Percentiles rank a stretch among this genome's conserved stretches.
Evolutionary conservation across 2,329 filamentous ascomycete species (phyloP).

Genomic region (Cephalotrichum gorgonifer): DNA sequence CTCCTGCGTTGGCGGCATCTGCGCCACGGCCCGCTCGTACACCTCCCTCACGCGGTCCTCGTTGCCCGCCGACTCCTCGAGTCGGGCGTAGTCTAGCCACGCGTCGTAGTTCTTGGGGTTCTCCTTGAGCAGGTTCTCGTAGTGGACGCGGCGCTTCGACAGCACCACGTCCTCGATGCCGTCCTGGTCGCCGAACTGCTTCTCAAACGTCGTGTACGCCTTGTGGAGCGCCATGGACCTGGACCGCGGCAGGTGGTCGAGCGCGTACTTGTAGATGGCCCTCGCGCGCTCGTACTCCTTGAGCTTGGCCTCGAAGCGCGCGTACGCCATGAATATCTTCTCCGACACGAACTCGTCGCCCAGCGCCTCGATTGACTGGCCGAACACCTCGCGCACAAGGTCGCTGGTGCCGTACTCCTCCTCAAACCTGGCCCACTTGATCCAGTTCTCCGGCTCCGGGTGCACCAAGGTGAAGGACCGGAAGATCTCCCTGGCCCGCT

Average conservation of each 20-base stretch:
- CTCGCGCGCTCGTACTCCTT: slow-evolving; percentile 91
- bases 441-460: slow-evolving; percentile 92
- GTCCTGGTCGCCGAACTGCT: slow-evolving; percentile 88
- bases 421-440: slow-evolving; percentile 97
- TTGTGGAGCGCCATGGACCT: slow-evolving; percentile 81
- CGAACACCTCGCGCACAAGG: slow-evolving; percentile 83
- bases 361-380: slow-evolving; percentile 74
- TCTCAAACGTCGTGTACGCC: slow-evolving; percentile 94
- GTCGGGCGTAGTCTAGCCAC: slow-evolving; percentile 89
- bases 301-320: slow-evolving; percentile 86
- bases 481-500: slow-evolving; percentile 83
- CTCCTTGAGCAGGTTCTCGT: slow-evolving; percentile 88
- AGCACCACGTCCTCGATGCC: slow-evolving; percentile 92
- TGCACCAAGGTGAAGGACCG: slow-evolving; percentile 85
- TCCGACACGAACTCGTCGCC: slow-evolving; percentile 96
- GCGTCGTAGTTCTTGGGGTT: slow-evolving; percentile 95
- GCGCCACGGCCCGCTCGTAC: slow-evolving; percentile 91
- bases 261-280: slow-evolving; percentile 92
- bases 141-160: slow-evolving; percentile 85
- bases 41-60: slow-evolving; percentile 77
- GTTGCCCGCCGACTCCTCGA: slow-evolving; percentile 82
- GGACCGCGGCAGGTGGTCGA: slow-evolving; percentile 83
- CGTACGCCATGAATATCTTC: slow-evolving; percentile 88
- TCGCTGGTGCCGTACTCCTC: slow-evolving; percentile 92
- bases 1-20: slow-evolving; percentile 88